phyloP scores from a whole-genome alignment of 1,284 basidiomycete species.

The Austroboletus novae-zelandiae region DNA sequence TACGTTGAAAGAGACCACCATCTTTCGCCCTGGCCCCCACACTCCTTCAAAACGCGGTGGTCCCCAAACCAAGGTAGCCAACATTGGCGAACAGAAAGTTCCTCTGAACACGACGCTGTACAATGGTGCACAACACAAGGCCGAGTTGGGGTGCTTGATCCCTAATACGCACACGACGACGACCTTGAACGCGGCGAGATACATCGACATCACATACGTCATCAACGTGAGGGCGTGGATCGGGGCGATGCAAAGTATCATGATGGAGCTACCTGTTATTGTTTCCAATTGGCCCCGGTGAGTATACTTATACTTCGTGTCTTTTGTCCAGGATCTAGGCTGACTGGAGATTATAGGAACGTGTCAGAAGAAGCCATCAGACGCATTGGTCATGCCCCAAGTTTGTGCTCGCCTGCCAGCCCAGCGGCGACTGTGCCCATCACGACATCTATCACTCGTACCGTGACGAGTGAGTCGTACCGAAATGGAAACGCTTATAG shows the following conservation, averaged over 20 bases:
- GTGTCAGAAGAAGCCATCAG: conserved; percentile 69
- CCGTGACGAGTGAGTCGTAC: conserved; percentile 23
- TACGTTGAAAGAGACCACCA: conserved; percentile 69
- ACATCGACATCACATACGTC: conserved; percentile 80
- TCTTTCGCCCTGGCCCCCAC: conserved; percentile 59
- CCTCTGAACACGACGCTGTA: conserved; percentile 70
- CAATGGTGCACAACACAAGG: conserved; percentile 65
- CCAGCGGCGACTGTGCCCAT: conserved; percentile 28
- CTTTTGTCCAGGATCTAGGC: no score
- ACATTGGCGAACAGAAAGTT: conserved; percentile 64
- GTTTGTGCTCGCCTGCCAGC: conserved; percentile 44
- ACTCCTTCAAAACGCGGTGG: conserved; percentile 49
- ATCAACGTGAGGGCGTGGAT: conserved; percentile 74
- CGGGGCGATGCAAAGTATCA: conserved; percentile 61
- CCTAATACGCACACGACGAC: conserved; percentile 71
- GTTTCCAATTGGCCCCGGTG: conserved; percentile 81
- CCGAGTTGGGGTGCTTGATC: conserved; percentile 67
- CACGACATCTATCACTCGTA: conserved; percentile 21
- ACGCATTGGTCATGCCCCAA: conserved; percentile 69
- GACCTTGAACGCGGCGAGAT: conserved; percentile 71
- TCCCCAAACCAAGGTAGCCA: conserved; percentile 52
- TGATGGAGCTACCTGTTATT: conserved; percentile 72
- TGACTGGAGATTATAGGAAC: conserved; percentile 36
- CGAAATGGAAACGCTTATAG: conserved; percentile 1
- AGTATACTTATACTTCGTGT: conserved; percentile 19